Base-by-base conservation (phyloP, 129 eudicot genomes). In the Logfia minima region DNA sequence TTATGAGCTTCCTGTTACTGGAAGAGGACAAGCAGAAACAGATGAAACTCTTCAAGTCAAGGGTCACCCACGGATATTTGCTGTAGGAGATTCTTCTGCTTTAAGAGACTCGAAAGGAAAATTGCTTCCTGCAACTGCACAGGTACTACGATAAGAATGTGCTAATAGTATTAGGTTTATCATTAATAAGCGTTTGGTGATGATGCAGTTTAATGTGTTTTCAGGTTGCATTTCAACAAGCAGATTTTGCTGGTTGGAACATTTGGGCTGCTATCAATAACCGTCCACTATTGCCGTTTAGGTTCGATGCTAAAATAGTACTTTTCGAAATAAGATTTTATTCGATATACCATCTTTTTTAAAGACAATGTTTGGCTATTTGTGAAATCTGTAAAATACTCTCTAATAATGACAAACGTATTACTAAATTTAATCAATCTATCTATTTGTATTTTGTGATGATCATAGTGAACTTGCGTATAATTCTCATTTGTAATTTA, bases 221-320 rank as follows among this genome's bases (percentile, higher is more conserved):
- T 39, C 88, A 95, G 99, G 99, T 95, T 68, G 99, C 99, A 55
- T 91, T 95, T 71, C 99, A 95, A 80, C 90, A 95, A 78, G 97
- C 99, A 35, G 99, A 95, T 86, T 95, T 91, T 85, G 87, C 96
- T 45, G 99, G 99, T 75, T 95, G 99, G 99, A 95, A 95, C 83
- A 69, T 95, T 3, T 95, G 99, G 99, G 99, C 99, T 67, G 97
- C 97, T 76, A 95, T 95, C 35, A 91, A 91, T 80, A 88, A 86
- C 75, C 87, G 96, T 35, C 99, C 99, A 58, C 86, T 95, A 17
- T 64, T 95, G 63, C 97, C 99, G 77, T 95, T 95, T 76, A 95
- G 99, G 99, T 95, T 28, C 0, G 81, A 59, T 63, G 51, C 83
- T 43, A 60, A 81, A 37, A 18, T n/a, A 29, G 13, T 28, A 68